Evolutionary conservation across 2,329 filamentous ascomycete genomes (phyloP).

Genomic region (Pseudogymnoascus sp.): DNA sequence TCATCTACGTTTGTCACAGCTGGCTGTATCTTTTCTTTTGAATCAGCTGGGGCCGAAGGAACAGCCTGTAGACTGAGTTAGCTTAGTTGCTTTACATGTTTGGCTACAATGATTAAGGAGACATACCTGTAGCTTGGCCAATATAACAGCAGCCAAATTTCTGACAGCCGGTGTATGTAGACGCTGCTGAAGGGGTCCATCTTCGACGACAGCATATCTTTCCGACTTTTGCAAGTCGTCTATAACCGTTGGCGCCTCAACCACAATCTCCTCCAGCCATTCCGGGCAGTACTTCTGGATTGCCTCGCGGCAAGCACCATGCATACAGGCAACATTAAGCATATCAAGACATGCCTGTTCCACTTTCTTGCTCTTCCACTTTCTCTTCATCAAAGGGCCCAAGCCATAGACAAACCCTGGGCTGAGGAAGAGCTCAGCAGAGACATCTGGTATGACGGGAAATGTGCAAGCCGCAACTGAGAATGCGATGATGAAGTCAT

Average conservation of each 20-base stretch:
- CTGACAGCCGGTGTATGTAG: slow-evolving; percentile 53
- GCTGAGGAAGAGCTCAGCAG: slow-evolving; percentile 72
- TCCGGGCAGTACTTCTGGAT: slow-evolving; percentile 77
- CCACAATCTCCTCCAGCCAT: slow-evolving; percentile 78
- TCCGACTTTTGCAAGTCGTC: slow-evolving; percentile 23
- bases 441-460: slow-evolving; percentile 70
- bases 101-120: slow-evolving; percentile 23
- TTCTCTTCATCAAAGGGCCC: slow-evolving; percentile 66
- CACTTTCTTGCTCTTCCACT: slow-evolving; percentile 77
- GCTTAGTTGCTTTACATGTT: slow-evolving; percentile 23
- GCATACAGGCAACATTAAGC: slow-evolving; percentile 85
- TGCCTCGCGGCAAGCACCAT: slow-evolving; percentile 70
- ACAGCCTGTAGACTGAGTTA: slow-evolving; percentile 31
- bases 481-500: slow-evolving; percentile 85
- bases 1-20: slow-evolving; percentile 58
- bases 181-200: slow-evolving; percentile 27
- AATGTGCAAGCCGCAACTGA: slow-evolving; percentile 87
- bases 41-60: slow-evolving; percentile 22
- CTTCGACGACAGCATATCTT: slow-evolving; percentile 20
- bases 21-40: slow-evolving; percentile 36
- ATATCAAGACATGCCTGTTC: slow-evolving; percentile 83
- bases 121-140: slow-evolving; percentile 62
- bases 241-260: slow-evolving; percentile 53
- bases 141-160: slow-evolving; percentile 63
- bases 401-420: slow-evolving; percentile 78